Conservation (phyloP, 495 filamentous ascomycete genomes). For the Penicillium roqueforti region DNA sequence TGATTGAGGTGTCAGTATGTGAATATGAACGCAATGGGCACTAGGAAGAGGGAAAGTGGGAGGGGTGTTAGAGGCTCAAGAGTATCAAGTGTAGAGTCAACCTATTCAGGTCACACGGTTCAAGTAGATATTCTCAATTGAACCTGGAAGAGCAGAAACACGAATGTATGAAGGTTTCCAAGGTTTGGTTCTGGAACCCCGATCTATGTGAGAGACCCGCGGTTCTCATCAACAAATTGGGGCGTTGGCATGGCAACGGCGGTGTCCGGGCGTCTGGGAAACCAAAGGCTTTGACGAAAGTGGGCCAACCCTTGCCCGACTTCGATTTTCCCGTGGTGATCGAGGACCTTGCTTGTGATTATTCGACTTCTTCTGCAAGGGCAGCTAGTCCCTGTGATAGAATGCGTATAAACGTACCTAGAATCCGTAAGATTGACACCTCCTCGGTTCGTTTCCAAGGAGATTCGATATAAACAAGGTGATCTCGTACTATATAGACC, state of each 20-base stretch:
- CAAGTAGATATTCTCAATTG: conserved; percentile 11
- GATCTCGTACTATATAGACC: conserved; percentile 11
- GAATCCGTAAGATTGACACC: not conserved
- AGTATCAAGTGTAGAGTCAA: not conserved
- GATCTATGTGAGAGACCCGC: conserved; percentile 36
- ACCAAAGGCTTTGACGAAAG: conserved; percentile 25
- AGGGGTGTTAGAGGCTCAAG: conserved; percentile 18
- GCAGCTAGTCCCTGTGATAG: conserved; percentile 18
- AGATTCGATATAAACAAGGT: conserved; percentile 10
- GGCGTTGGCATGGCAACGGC: conserved; percentile 42
- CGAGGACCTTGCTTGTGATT: conserved; percentile 13
- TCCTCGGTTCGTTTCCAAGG: conserved; percentile 23
- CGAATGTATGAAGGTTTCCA: conserved; percentile 24
- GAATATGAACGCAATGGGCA: conserved; percentile 25
- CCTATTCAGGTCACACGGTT: conserved; percentile 11
- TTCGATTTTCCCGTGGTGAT: conserved; percentile 8
- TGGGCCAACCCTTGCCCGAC: conserved; percentile 21
- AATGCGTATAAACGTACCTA: not conserved
- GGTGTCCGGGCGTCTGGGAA: conserved; percentile 32
- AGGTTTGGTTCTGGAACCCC: conserved; percentile 24
- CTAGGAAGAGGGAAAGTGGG: conserved; percentile 22
- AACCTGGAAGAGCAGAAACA: conserved; percentile 23
- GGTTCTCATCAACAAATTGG: conserved; percentile 45
- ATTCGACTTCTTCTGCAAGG: conserved; percentile 21
- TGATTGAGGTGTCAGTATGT: conserved; percentile 42